A percentile compares a stretch with the other conserved stretches of the same genome.
These are phyloP conservation scores for Helicocarpus griseus DNA, from an alignment of 2,329 filamentous ascomycete species.

Conservation along the genomic window DNA sequence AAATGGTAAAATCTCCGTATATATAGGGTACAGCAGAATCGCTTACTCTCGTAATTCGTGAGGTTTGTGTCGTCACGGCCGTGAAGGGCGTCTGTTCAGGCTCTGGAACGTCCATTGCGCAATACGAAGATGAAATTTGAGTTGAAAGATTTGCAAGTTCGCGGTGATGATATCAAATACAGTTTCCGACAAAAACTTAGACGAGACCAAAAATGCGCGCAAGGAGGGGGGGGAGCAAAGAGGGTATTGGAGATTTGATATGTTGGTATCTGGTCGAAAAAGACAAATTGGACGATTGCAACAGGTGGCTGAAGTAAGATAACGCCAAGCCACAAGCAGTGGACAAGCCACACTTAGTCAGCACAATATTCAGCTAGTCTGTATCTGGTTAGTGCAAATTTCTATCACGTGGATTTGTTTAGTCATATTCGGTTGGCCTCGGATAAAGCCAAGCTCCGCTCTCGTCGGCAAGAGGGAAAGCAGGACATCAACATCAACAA, in stretches of 20 bases:
- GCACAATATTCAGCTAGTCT: background rate
- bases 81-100: conserved; percentile 86
- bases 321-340: background rate
- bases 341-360: background rate
- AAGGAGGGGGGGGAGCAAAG: background rate
- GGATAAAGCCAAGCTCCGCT: conserved; percentile 10
- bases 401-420: conserved; percentile 7
- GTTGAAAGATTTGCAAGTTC: background rate
- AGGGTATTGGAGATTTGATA: background rate
- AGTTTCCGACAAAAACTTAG: background rate
- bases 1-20: background rate
- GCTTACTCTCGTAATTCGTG: conserved; percentile 34
- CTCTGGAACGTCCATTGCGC: conserved; percentile 71
- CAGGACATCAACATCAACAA: background rate
- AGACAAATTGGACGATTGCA: background rate
- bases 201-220: background rate
- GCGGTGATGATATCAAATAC: background rate
- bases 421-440: conserved; percentile 21
- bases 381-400: background rate
- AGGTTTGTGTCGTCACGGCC: conserved; percentile 75
- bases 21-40: background rate
- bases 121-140: background rate
- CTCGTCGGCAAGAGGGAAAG: background rate
- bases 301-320: background rate
- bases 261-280: background rate